Conservation (phyloP, 805 yeast species). For the Sungouiozyma ichnusensis region DNA sequence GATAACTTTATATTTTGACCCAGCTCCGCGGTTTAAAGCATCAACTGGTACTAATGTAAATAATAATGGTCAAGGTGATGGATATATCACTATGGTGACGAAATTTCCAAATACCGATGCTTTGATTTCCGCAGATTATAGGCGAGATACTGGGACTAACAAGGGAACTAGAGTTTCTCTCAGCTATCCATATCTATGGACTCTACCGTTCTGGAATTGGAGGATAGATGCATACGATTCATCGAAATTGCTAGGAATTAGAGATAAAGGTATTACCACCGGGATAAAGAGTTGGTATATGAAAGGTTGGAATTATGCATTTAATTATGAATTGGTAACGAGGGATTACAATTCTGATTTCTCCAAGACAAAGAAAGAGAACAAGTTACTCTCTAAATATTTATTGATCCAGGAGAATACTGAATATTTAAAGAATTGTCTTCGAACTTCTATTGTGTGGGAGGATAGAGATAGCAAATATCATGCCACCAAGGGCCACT, state of each 20-base stretch:
- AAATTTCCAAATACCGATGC: slow-evolving; percentile 68
- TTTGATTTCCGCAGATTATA: slow-evolving; percentile 42
- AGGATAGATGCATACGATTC: slow-evolving; percentile 37
- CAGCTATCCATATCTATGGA: slow-evolving; percentile 33
- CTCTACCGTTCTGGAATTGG: slow-evolving; percentile 41
- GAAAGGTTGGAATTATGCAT: slow-evolving; percentile 5
- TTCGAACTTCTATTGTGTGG: slow-evolving; percentile 31
- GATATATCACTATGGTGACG: slow-evolving; percentile 64
- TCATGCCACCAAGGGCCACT: slow-evolving; percentile 39
- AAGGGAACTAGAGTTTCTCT: slow-evolving; percentile 19
- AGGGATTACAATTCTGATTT: slow-evolving; percentile 6
- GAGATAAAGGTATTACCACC: slow-evolving; percentile 5
- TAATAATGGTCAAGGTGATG: slow-evolving; percentile 82
- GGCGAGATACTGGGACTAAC: slow-evolving; percentile 50
- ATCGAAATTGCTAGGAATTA: slow-evolving; percentile 7
- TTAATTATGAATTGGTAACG: slow-evolving; percentile 25
- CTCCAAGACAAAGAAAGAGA: slow-evolving; percentile 30
- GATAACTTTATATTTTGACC: slow-evolving; percentile 6
- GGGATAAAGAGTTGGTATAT: slow-evolving; percentile 6
- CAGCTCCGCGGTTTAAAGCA: slow-evolving; percentile 45
- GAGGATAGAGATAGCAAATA: slow-evolving; percentile 36
- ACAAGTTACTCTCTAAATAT: slow-evolving; percentile 41
- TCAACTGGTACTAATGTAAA: slow-evolving; percentile 94
- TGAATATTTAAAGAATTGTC: slow-evolving; percentile 46
- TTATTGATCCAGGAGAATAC: slow-evolving; percentile 47